Evolutionary conservation across 805 yeast species (phyloP).

Genomic region (Cyberlindnera maritima): DNA sequence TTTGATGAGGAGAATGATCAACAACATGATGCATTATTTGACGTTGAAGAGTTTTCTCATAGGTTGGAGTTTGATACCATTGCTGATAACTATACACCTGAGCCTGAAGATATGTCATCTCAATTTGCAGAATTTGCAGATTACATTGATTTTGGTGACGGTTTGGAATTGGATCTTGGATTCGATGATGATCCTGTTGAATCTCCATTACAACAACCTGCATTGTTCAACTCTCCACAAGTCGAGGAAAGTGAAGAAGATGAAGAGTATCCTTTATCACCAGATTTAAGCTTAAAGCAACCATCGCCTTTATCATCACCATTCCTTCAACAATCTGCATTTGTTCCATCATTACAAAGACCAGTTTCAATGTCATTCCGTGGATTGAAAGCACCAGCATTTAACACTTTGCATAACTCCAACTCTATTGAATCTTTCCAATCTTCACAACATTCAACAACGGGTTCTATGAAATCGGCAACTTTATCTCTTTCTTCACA

Average conservation of each 20-base stretch:
- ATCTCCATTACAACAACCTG: slow-evolving; percentile 19
- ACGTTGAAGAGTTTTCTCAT: slow-evolving; percentile 28
- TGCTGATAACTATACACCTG: slow-evolving; percentile 8
- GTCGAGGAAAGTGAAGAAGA: background rate
- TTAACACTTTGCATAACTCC: slow-evolving; percentile 34
- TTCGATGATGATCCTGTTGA: slow-evolving; percentile 18
- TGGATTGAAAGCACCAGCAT: slow-evolving; percentile 60
- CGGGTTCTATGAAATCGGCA: slow-evolving; percentile 26
- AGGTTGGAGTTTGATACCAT: slow-evolving; percentile 20
- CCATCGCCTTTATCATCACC: slow-evolving; percentile 24
- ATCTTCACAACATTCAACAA: slow-evolving; percentile 23
- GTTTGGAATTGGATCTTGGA: slow-evolving; percentile 34
- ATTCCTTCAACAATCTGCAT: slow-evolving; percentile 22
- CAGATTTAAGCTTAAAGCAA: slow-evolving; percentile 2
- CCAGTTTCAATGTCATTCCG: slow-evolving; percentile 52
- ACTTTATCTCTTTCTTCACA: background rate
- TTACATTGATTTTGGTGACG: slow-evolving; percentile 45
- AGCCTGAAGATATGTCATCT: slow-evolving; percentile 28
- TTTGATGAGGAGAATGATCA: slow-evolving; percentile 5
- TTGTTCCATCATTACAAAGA: slow-evolving; percentile 23
- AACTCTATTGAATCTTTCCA: slow-evolving; percentile 23
- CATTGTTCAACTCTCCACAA: slow-evolving; percentile 9
- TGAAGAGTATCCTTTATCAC: slow-evolving; percentile 7
- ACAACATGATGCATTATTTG: slow-evolving; percentile 25
- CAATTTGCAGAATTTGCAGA: slow-evolving; percentile 45